Evolutionary conservation across 139 green algal species (phyloP), one percentile per base, ranked within the genome.

Genomic region (Tetradesmus obliquus): DNA sequence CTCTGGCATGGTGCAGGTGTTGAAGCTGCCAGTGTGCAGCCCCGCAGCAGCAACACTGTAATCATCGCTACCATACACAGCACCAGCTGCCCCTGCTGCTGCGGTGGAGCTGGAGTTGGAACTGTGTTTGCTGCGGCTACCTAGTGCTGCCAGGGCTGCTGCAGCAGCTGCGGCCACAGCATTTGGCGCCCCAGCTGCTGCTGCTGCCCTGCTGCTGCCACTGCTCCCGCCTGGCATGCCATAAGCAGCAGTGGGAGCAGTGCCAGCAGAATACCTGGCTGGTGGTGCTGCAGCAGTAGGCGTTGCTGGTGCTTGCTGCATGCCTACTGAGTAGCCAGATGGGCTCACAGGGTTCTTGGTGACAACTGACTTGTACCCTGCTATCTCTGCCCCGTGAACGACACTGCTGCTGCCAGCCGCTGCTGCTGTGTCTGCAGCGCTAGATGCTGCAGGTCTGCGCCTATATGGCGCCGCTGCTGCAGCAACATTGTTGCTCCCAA

Each of bases 261-360:
- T 9, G 7, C 66, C 66, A 76, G 66, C 66, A 24, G 76, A 13
- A 82, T 53, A 10, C 24, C 24, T 51, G 5, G n/a, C 76, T 82
- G 76, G 76, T n/a, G 22, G 24, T 2, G 76, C 76, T 82, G n/a
- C 76, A 54, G 76, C 72, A 51, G 76, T 20, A 51, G 60, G 9
- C 10, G 8, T 19, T 71, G 58, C 6, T 90, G 51, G 2, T 83
- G 17, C 17, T 74, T 5, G 53, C 53, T 62, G 85, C 24, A 60
- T 89, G 66, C 20, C 85, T 22, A 60, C 55, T 60, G 85, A 60
- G 51, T 90, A 90, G n/a, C 86, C 86, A 51, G 71, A 90, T 10
- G 86, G 86, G 54, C 86, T 90, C 19, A 90, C 32, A 9, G 86
- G 86, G 69, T 54, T 90, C 53, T 84, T 83, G 1, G 71, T 90